Base-by-base conservation (phyloP, 768 basidiomycete genomes). In the Gloeostereum incarnatum region DNA sequence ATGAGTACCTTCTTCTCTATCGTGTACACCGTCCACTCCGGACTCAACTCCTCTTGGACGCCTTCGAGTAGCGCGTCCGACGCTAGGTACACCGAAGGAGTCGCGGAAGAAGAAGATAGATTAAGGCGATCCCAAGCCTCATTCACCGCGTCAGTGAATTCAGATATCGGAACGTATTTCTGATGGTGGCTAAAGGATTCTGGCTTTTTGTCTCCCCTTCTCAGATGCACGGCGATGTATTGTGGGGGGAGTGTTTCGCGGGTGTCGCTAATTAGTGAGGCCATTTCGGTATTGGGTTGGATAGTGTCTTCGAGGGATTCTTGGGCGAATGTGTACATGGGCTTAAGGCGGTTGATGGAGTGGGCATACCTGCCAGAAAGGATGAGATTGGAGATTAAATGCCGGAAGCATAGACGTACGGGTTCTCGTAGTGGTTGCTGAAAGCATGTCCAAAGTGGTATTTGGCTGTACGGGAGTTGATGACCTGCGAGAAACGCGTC, bases 401-500 rank as follows among this genome's bases (percentile, higher is more conserved):
- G 37, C n/a, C n/a, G 16, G 21, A n/a, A 7, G 13, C 27, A 7
- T 4, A 23, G 24, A 66, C 78, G 33, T 54, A 84, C 80, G 77
- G 54, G 49, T 85, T 63, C 50, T 81, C 75, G 47, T 76, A 84
- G 32, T 68, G 57, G 14, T 81, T 66, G 6, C 48, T 55, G 50
- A 75, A 85, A 3, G 42, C 54, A 47, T 75, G 66, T 3, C 73
- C 69, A 20, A 84, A 62, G 49, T 84, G 81, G 46, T 66, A 81
- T 44, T 69, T 74, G 4, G 79, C 74, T 6, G 81, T 83, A 30
- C 69, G 66, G 3, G 78, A 75, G 46, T 68, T 81, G 30, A 84
- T 49, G 23, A 83, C 64, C 78, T 80, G 39, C 31, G 40, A 31
- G 16, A 25, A 30, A 35, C 13, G 14, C 31, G 29, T 24, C 31